Evolutionary conservation across 805 yeast species (phyloP), one percentile per base, ranked within the genome.

Genomic region (Spencermartinsiella europaea): DNA sequence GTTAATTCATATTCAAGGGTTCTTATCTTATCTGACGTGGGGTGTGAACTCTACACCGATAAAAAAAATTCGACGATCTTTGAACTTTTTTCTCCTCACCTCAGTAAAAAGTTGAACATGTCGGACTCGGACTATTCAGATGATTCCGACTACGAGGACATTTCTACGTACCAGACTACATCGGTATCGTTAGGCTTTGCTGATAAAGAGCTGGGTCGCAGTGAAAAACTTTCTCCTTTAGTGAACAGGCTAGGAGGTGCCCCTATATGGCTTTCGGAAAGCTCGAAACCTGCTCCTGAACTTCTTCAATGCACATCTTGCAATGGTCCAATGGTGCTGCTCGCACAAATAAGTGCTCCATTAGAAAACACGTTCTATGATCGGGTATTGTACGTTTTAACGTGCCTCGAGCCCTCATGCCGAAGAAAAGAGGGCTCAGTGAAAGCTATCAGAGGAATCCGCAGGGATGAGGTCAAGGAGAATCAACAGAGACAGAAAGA

Each of bases 221-320:
- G 33, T 21, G 44, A 27, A 14, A 28, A 21, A 12, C 12, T 41
- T n/a, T 31, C 34, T 14, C 25, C 38, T 3, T n/a, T 34, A 5
- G 96, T 88, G 58, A 79, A 95, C 0, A 81, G 87, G 52, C 74
- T 91, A 27, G 98, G 98, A 0, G 95, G 95, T 1, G 64, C 67
- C 34, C 87, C 90, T 5, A 59, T 79, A 5, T 83, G 95, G 95
- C 63, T 87, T 28, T 75, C 81, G 52, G 72, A 74, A 2, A 67
- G 71, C 1, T 79, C 87, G 0, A 62, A 68, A 2, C 93, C 95
- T 0, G 68, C 68, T 1, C 17, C 49, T 0, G 74, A 73, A 2
- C 62, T 78, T 16, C 58, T 83, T 5, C 61, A 66, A 31, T 93
- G 99, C 68, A 77, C 74, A 40, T 75, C 74, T 45, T 93, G 99